Base-by-base conservation (phyloP, 805 yeast species). In the Debaryomyces tyrocola region DNA sequence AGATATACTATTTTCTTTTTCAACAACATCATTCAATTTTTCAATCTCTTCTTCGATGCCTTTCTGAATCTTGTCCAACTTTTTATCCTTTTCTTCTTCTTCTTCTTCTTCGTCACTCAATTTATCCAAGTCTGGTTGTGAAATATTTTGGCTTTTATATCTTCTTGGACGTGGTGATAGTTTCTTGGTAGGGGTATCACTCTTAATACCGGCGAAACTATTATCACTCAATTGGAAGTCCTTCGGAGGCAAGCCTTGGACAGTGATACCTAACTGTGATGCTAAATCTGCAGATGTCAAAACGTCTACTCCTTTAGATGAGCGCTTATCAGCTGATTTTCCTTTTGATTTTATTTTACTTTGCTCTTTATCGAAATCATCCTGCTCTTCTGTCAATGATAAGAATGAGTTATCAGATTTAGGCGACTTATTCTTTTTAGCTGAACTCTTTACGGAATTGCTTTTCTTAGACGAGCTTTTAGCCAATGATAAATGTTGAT, bases 271-370 rank as follows among this genome's bases (percentile, higher is more conserved):
- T 42, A 73, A 55, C 33, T 66, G 66, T 20, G 71, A 57, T 1
- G 75, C 75, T 47, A 74, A 66, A 6, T 59, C 67, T 1, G 59
- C 43, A 15, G 69, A 62, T 18, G 14, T 34, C 15, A 41, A 15
- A n/a, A 37, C 37, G 9, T 21, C 33, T 10, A 17, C 20, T 44
- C 20, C 40, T 44, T 46, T 14, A 50, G 15, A 20, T 10, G 35
- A 33, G 20, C 9, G n/a, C 33, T 2, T 20, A 14, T 12, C 33
- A 11, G 46, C 40, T 8, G 51, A 34, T 10, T 17, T 15, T n/a
- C 17, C 17, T 17, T 17, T 21, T 11, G 27, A 21, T 33, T 53
- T 53, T 8, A 59, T 59, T n/a, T 50, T 43, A 15, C 43, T 45
- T 40, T 60, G 52, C 21, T 48, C 51, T 15, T 51, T 44, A 47